phyloP scores from a whole-genome alignment of 768 basidiomycete genomes.

The Lactarius hengduanensis region DNA sequence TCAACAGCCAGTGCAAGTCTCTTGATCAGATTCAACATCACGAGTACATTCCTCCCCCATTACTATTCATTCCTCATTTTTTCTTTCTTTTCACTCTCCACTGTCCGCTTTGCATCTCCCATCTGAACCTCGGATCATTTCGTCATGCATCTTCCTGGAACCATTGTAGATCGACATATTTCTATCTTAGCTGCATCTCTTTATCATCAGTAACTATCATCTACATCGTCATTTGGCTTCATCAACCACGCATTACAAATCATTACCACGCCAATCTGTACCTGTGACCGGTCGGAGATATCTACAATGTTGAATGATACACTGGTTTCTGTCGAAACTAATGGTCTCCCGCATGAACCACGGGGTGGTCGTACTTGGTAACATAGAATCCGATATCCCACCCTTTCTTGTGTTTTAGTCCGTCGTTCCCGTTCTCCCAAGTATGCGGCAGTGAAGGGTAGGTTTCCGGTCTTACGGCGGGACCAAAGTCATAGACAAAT shows the following conservation, averaged over 20 bases:
- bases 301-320: conserved; percentile 20
- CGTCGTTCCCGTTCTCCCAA: conserved; percentile 34
- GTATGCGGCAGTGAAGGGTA: conserved; percentile 42
- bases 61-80: background rate
- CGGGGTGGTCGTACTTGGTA: conserved; percentile 44
- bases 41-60: background rate
- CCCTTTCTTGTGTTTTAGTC: conserved; percentile 39
- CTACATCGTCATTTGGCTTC: conserved; percentile 21
- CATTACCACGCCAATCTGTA: conserved; percentile 19
- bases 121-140: conserved; percentile 22
- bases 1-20: conserved; percentile 23
- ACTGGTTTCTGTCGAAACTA: conserved; percentile 10
- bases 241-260: conserved; percentile 20
- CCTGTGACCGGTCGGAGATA: conserved; percentile 14
- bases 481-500: conserved; percentile 80
- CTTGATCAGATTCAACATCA: conserved; percentile 7
- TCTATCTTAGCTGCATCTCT: conserved; percentile 26
- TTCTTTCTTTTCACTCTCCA: conserved; percentile 5
- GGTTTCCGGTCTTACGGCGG: conserved; percentile 53
- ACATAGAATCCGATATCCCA: conserved; percentile 49
- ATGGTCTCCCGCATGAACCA: conserved; percentile 12
- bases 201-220: conserved; percentile 28
- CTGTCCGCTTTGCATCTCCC: conserved; percentile 21
- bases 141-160: conserved; percentile 26
- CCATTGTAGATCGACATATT: conserved; percentile 26